These are phyloP conservation scores for Hippophae tibetana DNA, from an alignment of 306 rosid species.

Conservation along the genomic window DNA sequence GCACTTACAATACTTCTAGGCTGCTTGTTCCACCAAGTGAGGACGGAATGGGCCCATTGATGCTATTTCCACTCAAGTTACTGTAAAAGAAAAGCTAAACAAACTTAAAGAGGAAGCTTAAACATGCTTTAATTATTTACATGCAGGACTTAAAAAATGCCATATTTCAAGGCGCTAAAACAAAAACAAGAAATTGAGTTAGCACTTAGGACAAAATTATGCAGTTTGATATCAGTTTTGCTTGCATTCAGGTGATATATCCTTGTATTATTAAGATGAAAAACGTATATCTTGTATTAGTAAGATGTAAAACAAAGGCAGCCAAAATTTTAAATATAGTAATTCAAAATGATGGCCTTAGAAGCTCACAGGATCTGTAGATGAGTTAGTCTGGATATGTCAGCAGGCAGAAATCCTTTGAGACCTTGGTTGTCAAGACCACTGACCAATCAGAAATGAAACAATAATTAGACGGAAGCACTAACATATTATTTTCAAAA, in stretches of 20 bases:
- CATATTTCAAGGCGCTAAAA: background rate
- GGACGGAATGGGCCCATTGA: conserved; percentile 71
- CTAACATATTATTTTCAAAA: conserved; percentile 3
- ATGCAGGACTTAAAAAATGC: background rate
- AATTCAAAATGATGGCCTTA: conserved; percentile 6
- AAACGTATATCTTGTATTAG: background rate
- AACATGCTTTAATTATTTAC: background rate
- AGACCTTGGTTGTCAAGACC: conserved; percentile 92
- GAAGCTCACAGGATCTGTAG: conserved; percentile 71
- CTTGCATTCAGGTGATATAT: background rate
- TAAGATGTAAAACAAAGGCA: background rate
- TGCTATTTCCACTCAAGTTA: conserved; percentile 84
- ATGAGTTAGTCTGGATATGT: conserved; percentile 60
- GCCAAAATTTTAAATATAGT: background rate
- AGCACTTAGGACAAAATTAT: background rate
- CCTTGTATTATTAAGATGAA: conserved; percentile 1
- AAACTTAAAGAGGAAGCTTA: conserved; percentile 18
- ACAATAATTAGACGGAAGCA: conserved; percentile 22
- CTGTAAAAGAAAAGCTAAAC: conserved; percentile 28
- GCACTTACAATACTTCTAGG: conserved; percentile 76
- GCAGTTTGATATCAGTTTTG: background rate
- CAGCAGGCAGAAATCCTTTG: conserved; percentile 68
- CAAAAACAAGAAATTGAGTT: background rate
- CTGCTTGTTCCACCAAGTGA: conserved; percentile 58
- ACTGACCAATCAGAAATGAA: conserved; percentile 44